Evolutionary conservation across 148 eudicot species (phyloP).

Genomic region (Chenopodium album): DNA sequence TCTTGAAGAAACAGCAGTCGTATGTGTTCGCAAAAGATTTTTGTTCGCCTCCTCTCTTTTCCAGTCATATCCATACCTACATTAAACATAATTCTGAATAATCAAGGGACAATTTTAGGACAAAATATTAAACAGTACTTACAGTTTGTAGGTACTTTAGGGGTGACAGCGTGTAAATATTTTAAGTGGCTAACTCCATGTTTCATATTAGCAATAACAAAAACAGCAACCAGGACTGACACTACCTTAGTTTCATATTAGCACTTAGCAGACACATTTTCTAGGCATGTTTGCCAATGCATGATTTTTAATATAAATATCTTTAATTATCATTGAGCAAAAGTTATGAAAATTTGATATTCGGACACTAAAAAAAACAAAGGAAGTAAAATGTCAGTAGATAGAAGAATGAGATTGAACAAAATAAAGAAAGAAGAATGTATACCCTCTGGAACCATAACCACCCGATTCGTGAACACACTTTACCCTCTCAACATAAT

Average conservation of each 20-base stretch:
- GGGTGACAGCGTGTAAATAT: background rate
- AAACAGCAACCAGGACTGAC: background rate
- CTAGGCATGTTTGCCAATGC: too few species aligned
- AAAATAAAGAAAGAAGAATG: background rate
- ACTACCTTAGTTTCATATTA: too few species aligned
- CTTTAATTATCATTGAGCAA: too few species aligned
- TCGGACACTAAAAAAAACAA: too few species aligned
- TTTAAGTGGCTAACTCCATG: background rate
- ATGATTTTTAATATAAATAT: too few species aligned
- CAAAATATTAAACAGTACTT: background rate
- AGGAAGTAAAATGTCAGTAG: background rate
- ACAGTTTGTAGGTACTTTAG: background rate
- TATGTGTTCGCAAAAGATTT: slow-evolving; percentile 92
- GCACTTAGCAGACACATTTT: too few species aligned
- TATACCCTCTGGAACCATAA: slow-evolving; percentile 92
- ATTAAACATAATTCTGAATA: slow-evolving; percentile 1
- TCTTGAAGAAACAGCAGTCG: slow-evolving; percentile 97
- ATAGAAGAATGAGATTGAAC: background rate
- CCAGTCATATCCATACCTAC: slow-evolving; percentile 92
- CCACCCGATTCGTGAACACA: slow-evolving; percentile 86
- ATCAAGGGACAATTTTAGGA: background rate
- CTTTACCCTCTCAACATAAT: slow-evolving; percentile 87
- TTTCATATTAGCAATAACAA: background rate
- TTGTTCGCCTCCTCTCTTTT: slow-evolving; percentile 90
- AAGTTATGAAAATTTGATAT: too few species aligned